These are phyloP conservation scores for Monotropa hypopitys DNA, from an alignment of 179 eudicot genomes.

Conservation along the genomic window DNA sequence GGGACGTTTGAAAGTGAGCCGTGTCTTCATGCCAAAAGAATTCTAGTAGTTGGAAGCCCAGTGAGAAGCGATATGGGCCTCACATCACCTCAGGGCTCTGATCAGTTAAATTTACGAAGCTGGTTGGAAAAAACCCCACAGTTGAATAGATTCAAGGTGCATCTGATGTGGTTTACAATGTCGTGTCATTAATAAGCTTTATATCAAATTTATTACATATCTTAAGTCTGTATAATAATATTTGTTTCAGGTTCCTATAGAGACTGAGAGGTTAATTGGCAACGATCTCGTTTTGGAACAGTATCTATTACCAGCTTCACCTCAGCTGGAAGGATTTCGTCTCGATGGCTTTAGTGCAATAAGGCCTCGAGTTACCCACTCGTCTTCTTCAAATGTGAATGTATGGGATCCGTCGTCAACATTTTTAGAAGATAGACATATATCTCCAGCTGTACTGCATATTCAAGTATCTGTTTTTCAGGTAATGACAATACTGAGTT, in stretches of 20 bases:
- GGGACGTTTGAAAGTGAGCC: constrained; percentile 52
- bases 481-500: constrained; percentile 28
- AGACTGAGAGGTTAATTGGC: constrained; percentile 57
- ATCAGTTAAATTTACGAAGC: constrained; percentile 49
- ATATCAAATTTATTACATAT: not conserved
- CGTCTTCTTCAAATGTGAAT: constrained; percentile 48
- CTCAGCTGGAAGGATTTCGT: constrained; percentile 85
- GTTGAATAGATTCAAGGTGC: constrained; percentile 78
- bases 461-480: constrained; percentile 79
- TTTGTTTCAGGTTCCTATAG: constrained; percentile 65
- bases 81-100: constrained; percentile 43
- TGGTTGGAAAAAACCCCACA: constrained; percentile 80
- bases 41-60: constrained; percentile 58
- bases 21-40: constrained; percentile 74
- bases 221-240: not conserved
- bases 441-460: constrained; percentile 58
- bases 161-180: constrained; percentile 8
- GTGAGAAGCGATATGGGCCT: constrained; percentile 38
- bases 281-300: constrained; percentile 79
- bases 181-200: not conserved
- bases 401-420: constrained; percentile 25
- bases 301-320: constrained; percentile 66
- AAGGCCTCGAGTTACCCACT: constrained; percentile 72
- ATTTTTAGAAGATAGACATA: constrained; percentile 62
- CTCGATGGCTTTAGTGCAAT: constrained; percentile 79